Base-by-base conservation (phyloP, 2,329 filamentous ascomycete genomes). In the Aureobasidium zeae region DNA sequence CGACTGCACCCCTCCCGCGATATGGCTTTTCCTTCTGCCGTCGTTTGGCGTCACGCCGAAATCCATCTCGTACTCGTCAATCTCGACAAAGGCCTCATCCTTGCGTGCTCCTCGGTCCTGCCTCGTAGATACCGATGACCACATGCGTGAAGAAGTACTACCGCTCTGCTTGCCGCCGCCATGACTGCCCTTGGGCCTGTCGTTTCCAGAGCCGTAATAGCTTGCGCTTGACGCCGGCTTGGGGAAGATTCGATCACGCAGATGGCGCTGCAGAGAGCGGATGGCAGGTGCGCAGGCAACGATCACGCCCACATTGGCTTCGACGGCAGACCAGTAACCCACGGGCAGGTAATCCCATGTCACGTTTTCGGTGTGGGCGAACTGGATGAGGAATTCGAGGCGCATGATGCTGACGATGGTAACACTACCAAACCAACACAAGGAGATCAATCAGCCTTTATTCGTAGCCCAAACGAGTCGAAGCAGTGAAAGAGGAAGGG, bases 401-500 rank as follows among this genome's bases (percentile, higher is more conserved):
- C 48, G 49, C 12, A 51, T 26, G 39, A 51, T 44, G 17, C 48
- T 50, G 26, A 50, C 44, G 15, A 51, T 45, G 31, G 48, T 48
- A n/a, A 49, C 49, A 25, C 48, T 49, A 21, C 17, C 8, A 17
- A n/a, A n/a, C n/a, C n/a, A n/a, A n/a, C n/a, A n/a, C n/a, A n/a
- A n/a, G n/a, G n/a, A n/a, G n/a, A n/a, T n/a, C n/a, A n/a, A n/a
- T n/a, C n/a, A n/a, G n/a, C n/a, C n/a, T n/a, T n/a, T n/a, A n/a
- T n/a, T n/a, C n/a, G n/a, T n/a, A n/a, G n/a, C n/a, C n/a, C n/a
- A n/a, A n/a, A n/a, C n/a, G n/a, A n/a, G n/a, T n/a, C n/a, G n/a
- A n/a, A 13, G 7, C n/a, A 19, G 4, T 13, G 15, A 19, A 17
- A 8, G 16, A 5, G n/a, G 15, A 11, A 32, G 13, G 5, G 7